Evolutionary conservation across 306 rosid genomes (phyloP), one percentile per base, ranked within the genome.

Genomic region (Phaseolus lunatus): DNA sequence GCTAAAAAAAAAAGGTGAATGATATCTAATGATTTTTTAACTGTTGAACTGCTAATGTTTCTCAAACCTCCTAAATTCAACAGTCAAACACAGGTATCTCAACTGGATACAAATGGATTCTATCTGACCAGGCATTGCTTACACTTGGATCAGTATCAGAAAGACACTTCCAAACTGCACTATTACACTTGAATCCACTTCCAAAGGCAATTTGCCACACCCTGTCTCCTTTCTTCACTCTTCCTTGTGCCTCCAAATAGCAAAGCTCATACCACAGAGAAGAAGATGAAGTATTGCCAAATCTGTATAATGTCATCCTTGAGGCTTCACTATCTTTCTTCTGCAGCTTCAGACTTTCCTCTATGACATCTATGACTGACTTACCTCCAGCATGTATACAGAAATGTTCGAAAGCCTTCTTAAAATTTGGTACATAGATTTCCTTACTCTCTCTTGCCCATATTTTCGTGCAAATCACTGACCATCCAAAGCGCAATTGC

Each of bases 351-450:
- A 90, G 82, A 69, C 78, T 82, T 43, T 85, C 82, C 71, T 85
- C 89, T 23, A 90, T 85, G 52, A 86, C 89, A 58, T 91, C 87
- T 4, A 90, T 81, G 7, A 90, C 94, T 5, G 87, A 67, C 63
- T 87, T 91, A 14, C 98, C 97, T 31, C 97, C 98, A 0, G 96
- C 97, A 62, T 94, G 92, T 61, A 86, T 86, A 68, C 96, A 91
- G 78, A 91, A 90, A 78, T 87, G 97, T 82, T 88, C 74, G 9
- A 91, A 89, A 15, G 91, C 87, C 79, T 79, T 88, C 73, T 18
- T 87, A 66, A 90, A 94, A 75, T 86, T 85, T 1, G 90, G 97
- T 19, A 79, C 87, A 22, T 81, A 87, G n/a, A 53, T 22, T 49
- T 48, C 82, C 68, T 75, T 84, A 22, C 59, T 80, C 50, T 68